Evolutionary conservation across 1,139 yeast genomes (phyloP).

Genomic region (Williopsis jadinii): DNA sequence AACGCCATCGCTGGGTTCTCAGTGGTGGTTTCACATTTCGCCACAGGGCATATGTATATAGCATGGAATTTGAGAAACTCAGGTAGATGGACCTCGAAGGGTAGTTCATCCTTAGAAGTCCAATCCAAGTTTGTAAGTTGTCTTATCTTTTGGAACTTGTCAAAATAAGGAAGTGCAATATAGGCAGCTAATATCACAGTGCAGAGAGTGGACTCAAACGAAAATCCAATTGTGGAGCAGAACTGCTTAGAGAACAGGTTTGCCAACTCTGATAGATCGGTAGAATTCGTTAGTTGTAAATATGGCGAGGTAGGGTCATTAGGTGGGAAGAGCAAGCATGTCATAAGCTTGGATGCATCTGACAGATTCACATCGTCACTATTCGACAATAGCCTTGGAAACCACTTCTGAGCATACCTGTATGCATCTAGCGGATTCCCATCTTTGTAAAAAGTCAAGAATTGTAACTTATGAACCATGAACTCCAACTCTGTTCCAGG

Average conservation of each 20-base stretch:
- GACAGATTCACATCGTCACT: constrained; percentile 18
- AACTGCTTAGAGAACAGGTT: constrained; percentile 58
- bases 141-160: constrained; percentile 50
- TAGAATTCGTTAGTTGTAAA: background rate
- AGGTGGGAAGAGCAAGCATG: constrained; percentile 36
- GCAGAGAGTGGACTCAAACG: constrained; percentile 67
- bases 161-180: constrained; percentile 63
- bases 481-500: constrained; percentile 44
- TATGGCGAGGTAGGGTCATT: constrained; percentile 17
- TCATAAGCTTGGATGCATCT: constrained; percentile 49
- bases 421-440: constrained; percentile 7
- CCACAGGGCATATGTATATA: constrained; percentile 84
- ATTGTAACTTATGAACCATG: constrained; percentile 57
- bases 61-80: constrained; percentile 58
- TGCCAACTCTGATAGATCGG: constrained; percentile 36
- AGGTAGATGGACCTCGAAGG: constrained; percentile 54
- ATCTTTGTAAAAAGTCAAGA: constrained; percentile 17
- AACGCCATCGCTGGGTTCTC: constrained; percentile 55
- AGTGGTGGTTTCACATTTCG: constrained; percentile 70
- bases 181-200: constrained; percentile 64
- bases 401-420: constrained; percentile 13
- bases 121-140: constrained; percentile 28
- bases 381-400: constrained; percentile 9
- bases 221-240: constrained; percentile 55
- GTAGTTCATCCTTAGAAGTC: constrained; percentile 50